Conservation (phyloP, 192 early-diverging fungal species). For the Coemansia sp. region DNA sequence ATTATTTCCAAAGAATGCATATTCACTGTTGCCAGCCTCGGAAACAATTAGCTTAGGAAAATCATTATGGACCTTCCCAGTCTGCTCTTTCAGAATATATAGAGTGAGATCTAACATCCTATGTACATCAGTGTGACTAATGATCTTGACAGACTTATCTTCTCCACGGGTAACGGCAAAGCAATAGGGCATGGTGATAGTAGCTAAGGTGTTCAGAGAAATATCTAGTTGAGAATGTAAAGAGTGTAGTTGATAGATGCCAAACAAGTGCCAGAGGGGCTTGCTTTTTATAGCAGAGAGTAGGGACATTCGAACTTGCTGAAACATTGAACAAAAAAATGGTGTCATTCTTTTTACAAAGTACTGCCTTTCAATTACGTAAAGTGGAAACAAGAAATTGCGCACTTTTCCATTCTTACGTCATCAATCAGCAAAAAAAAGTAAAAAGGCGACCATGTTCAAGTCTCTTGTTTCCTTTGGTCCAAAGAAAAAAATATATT, state of each 20-base stretch:
- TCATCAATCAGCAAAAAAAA: not conserved
- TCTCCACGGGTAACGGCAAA: not conserved
- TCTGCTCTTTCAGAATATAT: no score
- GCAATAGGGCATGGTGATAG: not conserved
- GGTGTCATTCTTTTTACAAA: not conserved
- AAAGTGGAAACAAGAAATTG: not conserved
- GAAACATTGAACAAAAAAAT: not conserved
- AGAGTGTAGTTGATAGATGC: not conserved
- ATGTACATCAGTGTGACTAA: no score
- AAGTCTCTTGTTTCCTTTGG: no score
- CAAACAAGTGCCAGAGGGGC: no score
- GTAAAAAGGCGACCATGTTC: no score
- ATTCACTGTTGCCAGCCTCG: no score
- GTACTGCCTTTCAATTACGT: not conserved
- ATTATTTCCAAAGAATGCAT: no score
- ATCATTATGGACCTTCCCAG: no score
- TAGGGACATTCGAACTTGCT: not conserved
- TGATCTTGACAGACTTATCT: not conserved
- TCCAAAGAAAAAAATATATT: no score
- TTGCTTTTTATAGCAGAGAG: not conserved
- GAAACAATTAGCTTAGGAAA: no score
- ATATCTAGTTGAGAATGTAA: not conserved
- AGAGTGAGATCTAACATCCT: no score
- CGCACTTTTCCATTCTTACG: not conserved
- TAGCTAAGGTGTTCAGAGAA: not conserved